A percentile compares a stretch with the other conserved stretches of the same genome.
Evolutionary conservation across 805 yeast species (phyloP).

Genomic region (Yarrowia sp.): DNA sequence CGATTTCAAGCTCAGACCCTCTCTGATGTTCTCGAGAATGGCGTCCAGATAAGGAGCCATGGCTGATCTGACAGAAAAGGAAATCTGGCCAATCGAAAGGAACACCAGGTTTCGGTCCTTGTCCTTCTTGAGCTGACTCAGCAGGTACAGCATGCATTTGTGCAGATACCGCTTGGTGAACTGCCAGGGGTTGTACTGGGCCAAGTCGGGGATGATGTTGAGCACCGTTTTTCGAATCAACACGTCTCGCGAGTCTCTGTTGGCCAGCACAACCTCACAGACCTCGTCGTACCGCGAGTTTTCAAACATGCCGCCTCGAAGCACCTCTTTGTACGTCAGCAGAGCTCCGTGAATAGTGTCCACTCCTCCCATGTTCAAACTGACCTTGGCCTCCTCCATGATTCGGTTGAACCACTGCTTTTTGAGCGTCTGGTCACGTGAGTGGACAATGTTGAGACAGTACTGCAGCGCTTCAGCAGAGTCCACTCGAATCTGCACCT

Average conservation of each 20-base stretch:
- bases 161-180: slow-evolving; percentile 85
- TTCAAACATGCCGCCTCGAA: slow-evolving; percentile 69
- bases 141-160: slow-evolving; percentile 74
- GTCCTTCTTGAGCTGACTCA: slow-evolving; percentile 76
- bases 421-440: slow-evolving; percentile 74
- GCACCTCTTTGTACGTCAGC: slow-evolving; percentile 79
- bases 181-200: slow-evolving; percentile 73
- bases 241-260: slow-evolving; percentile 77
- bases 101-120: slow-evolving; percentile 80
- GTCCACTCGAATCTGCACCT: slow-evolving; percentile 75
- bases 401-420: slow-evolving; percentile 77
- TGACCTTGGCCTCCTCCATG: slow-evolving; percentile 69
- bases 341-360: slow-evolving; percentile 90
- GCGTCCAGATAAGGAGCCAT: slow-evolving; percentile 89
- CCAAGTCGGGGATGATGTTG: slow-evolving; percentile 79
- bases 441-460: slow-evolving; percentile 79
- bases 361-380: slow-evolving; percentile 59
- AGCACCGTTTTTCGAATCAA: slow-evolving; percentile 86
- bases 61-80: slow-evolving; percentile 76
- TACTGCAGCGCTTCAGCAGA: slow-evolving; percentile 81
- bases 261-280: slow-evolving; percentile 72
- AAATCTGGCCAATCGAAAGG: slow-evolving; percentile 82
- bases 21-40: slow-evolving; percentile 81
- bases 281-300: slow-evolving; percentile 75
- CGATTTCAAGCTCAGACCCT: slow-evolving; percentile 58